Percentiles rank a stretch among this genome's conserved stretches.
phyloP scores from a whole-genome alignment of 1,284 basidiomycete genomes.

The Porogramme epimiltina region DNA sequence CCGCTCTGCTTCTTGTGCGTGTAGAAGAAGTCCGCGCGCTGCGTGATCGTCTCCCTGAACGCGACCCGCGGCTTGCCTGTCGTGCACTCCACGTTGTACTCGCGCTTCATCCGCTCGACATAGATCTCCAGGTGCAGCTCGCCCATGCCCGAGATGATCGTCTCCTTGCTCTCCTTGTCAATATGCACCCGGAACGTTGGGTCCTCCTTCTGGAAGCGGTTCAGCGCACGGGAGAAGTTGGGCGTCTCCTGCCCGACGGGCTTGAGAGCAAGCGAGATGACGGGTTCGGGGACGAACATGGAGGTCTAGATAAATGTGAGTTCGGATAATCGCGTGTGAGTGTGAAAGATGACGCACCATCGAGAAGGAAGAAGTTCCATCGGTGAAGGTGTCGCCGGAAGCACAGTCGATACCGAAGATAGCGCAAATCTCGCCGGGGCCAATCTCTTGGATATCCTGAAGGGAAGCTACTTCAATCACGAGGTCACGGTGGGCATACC shows the following conservation, averaged over 20 bases:
- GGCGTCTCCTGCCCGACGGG: slow-evolving; percentile 92
- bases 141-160: slow-evolving; percentile 99
- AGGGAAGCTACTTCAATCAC: not conserved
- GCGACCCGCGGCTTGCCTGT: slow-evolving; percentile 98
- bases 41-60: slow-evolving; percentile 93
- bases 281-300: slow-evolving; percentile 99
- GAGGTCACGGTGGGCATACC: not conserved
- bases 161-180: slow-evolving; percentile 95
- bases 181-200: slow-evolving; percentile 98
- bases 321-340: too few species aligned
- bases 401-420: slow-evolving; percentile 99
- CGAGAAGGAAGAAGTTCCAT: slow-evolving; percentile 83
- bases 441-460: slow-evolving; percentile 90
- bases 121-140: slow-evolving; percentile 99
- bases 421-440: slow-evolving; percentile 99
- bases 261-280: slow-evolving; percentile 94
- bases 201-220: slow-evolving; percentile 99
- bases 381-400: slow-evolving; percentile 97
- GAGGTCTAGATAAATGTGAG: slow-evolving; percentile 79
- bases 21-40: slow-evolving; percentile 84
- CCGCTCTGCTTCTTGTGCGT: slow-evolving; percentile 99
- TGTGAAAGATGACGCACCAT: slow-evolving; percentile 84
- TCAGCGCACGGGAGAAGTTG: slow-evolving; percentile 95
- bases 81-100: slow-evolving; percentile 93
- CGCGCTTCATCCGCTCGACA: slow-evolving; percentile 97